A percentile compares a stretch with the other conserved stretches of the same genome.
These are phyloP conservation scores for Trametes gibbosa DNA, from an alignment of 768 basidiomycete genomes.

Conservation along the genomic window DNA sequence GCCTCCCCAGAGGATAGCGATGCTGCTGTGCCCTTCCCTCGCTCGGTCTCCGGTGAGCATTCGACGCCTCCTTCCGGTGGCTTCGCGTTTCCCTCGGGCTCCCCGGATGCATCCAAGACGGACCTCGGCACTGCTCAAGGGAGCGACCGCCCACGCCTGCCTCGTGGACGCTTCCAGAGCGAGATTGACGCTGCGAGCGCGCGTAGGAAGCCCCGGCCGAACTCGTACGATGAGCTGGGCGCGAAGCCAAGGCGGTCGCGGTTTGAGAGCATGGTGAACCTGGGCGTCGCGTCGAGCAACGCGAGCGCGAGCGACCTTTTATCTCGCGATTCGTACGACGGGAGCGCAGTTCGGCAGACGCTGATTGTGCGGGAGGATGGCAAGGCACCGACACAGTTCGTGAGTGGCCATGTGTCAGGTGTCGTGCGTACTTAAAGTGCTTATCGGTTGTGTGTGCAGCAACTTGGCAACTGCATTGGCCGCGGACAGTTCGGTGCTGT, in stretches of 20 bases:
- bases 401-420: slow-evolving; percentile 42
- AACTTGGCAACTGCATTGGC: slow-evolving; percentile 97
- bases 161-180: slow-evolving; percentile 70
- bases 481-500: slow-evolving; percentile 97
- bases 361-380: slow-evolving; percentile 81
- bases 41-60: slow-evolving; percentile 53
- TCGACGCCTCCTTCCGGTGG: slow-evolving; percentile 31
- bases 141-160: slow-evolving; percentile 40
- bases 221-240: slow-evolving; percentile 67
- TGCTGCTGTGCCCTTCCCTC: slow-evolving; percentile 62
- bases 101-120: slow-evolving; percentile 21
- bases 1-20: slow-evolving; percentile 31
- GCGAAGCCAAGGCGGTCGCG: slow-evolving; percentile 50
- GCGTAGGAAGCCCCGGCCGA: slow-evolving; percentile 56
- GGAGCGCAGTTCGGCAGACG: slow-evolving; percentile 60
- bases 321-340: slow-evolving; percentile 60
- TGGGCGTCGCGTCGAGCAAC: slow-evolving; percentile 49
- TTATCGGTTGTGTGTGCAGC: slow-evolving; percentile 43
- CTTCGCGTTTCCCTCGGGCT: slow-evolving; percentile 19
- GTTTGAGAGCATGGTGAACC: slow-evolving; percentile 71
- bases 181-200: slow-evolving; percentile 60
- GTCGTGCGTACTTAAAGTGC: not conserved
- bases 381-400: slow-evolving; percentile 75
- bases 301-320: slow-evolving; percentile 66
- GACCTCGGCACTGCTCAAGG: not conserved